Evolutionary conservation across 805 yeast genomes (phyloP), one percentile per base, ranked within the genome.

Genomic region (Wickerhamiella hasegawae): DNA sequence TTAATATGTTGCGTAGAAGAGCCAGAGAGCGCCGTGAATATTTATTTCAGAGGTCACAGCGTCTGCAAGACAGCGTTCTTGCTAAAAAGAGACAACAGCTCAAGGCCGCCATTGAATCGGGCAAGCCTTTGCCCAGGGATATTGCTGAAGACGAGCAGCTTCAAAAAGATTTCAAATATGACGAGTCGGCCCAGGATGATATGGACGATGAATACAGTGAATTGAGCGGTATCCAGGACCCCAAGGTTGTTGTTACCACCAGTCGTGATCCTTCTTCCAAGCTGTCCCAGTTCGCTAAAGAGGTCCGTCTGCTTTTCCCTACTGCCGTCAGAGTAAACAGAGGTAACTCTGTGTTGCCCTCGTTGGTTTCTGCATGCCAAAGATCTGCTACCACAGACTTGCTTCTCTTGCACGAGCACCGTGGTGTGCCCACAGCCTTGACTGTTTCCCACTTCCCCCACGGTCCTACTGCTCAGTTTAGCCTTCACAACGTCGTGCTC

Each of bases 11-110:
- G 38, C 72, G 98, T 58, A 73, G 83, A 63, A 94, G 87, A 52
- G 96, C 97, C 5, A 74, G 98, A 60, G 96, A 90, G 56, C 71
- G 98, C 62, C 73, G 93, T 57, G 97, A 90, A 52, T 90, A 85
- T 50, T 64, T 90, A 19, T 90, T 81, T 62, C 69, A 83, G 34
- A 84, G 85, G 54, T 81, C 95, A 0, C 72, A 81, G 34, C 90
- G 83, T 53, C 67, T 87, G 24, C 94, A 90, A 54, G 97, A 90
- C 45, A 78, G 94, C 9, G 71, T 78, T 17, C 65, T 79, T 30
- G 77, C 78, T 15, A 87, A 81, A 50, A 87, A 87, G 55, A 68
- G 97, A 45, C 92, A 79, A 51, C 79, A 76, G 48, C 63, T 90
- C 28, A 77, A 79, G 43, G 79, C 81, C 12, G 93, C 97, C 0